phyloP scores from a whole-genome alignment of 768 basidiomycete genomes.

The Tricholoma flavovirens region DNA sequence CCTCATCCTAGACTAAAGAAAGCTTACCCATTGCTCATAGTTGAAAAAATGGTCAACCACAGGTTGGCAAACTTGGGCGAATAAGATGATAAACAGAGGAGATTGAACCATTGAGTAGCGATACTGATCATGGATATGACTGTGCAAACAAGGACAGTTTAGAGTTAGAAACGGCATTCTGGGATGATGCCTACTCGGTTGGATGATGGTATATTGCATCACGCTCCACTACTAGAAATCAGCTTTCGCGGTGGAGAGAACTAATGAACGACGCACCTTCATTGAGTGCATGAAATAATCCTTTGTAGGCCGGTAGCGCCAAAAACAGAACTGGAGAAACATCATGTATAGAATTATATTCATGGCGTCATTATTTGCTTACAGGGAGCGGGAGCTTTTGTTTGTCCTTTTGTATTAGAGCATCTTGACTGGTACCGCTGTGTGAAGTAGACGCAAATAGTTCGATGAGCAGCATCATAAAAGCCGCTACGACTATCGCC shows the following conservation, averaged over 20 bases:
- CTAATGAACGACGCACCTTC: conserved; percentile 45
- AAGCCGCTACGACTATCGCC: neutral
- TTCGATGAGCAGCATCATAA: neutral
- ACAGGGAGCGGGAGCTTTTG: neutral
- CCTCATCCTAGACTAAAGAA: neutral
- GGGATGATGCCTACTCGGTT: conserved; percentile 31
- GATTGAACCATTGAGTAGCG: conserved; percentile 58
- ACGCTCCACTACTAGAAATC: conserved; percentile 62
- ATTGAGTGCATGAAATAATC: conserved; percentile 85
- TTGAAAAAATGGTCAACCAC: conserved; percentile 67
- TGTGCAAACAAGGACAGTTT: conserved; percentile 9
- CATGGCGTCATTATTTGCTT: neutral
- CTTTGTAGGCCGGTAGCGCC: conserved; percentile 76
- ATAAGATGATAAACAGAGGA: conserved; percentile 63
- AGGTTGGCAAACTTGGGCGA: conserved; percentile 54
- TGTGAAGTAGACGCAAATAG: neutral
- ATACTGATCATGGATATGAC: conserved; percentile 68
- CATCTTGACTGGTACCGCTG: neutral
- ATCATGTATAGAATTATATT: neutral
- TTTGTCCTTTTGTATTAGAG: neutral
- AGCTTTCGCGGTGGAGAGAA: neutral
- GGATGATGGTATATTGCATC: conserved; percentile 76
- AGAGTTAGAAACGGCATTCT: neutral
- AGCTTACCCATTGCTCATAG: conserved; percentile 68
- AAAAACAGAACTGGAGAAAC: conserved; percentile 60